Evolutionary conservation across 2,329 filamentous ascomycete genomes (phyloP), one percentile per base, ranked within the genome.

Genomic region (Cladosporium sp.): DNA sequence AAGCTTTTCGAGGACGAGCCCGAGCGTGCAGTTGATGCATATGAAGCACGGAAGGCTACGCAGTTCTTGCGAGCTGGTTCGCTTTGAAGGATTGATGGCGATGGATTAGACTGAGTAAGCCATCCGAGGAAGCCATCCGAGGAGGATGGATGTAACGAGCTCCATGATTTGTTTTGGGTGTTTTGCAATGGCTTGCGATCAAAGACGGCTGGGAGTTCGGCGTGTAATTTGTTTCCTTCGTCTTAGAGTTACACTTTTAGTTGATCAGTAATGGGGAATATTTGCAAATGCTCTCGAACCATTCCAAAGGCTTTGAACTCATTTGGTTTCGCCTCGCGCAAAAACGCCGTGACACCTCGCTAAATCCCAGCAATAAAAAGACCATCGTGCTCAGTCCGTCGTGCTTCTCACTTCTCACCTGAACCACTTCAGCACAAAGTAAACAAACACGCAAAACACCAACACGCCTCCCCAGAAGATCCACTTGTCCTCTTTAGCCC

Each of bases 401-500:
- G n/a, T 46, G n/a, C 39, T 46, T 13, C 39, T 46, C n/a, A 46
- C 36, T 32, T 11, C 34, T 84, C 79, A 94, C 76, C 91, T 83
- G 79, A 99, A 78, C 76, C 87, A 98, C 79, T 93, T 91, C 75
- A 99, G 76, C 64, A 96, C 93, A 69, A 95, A 80, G 88, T 92
- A 98, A 78, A 94, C 97, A 76, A 99, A 99, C 43, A 86, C 75
- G 73, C 98, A 91, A 78, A 99, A 99, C 39, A 95, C 79, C 5
- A 96, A 79, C 2, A 94, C 92, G 0, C 95, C 93, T 0, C 83
- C 90, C 85, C 91, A 91, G 77, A 99, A 99, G 39, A 99, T 96
- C 93, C 93, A 98, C 80, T 97, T 98, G 77, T 99, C 95, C 82
- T 98, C 91, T 77, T 88, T 91, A 59, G 95, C 93, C 68, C 95